These are phyloP conservation scores for Phytophthora citrophthora DNA, from an alignment of 352 stramenopile species.

Conservation along the genomic window DNA sequence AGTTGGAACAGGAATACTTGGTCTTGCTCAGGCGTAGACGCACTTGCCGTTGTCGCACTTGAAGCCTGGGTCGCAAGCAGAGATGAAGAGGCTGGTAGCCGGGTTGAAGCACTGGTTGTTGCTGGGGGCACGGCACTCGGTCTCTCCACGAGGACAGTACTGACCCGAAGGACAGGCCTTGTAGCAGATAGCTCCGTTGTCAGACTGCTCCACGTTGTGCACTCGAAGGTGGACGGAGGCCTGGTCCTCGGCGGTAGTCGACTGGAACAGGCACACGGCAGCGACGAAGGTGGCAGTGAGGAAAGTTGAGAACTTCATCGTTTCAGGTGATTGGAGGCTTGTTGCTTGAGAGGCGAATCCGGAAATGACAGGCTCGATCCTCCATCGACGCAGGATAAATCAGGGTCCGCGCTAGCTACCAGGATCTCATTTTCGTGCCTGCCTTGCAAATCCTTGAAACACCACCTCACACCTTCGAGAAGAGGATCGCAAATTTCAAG, in stretches of 20 bases:
- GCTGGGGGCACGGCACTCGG: slow-evolving; percentile 16
- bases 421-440: slow-evolving; percentile 4
- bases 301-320: slow-evolving; percentile 41
- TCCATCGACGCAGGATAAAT: slow-evolving; percentile 6
- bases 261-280: slow-evolving; percentile 25
- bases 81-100: slow-evolving; percentile 27
- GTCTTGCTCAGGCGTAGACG: slow-evolving; percentile 29
- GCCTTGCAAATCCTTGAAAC: slow-evolving; percentile 9
- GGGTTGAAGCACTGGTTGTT: slow-evolving; percentile 39
- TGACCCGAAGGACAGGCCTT: slow-evolving; percentile 18
- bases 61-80: slow-evolving; percentile 31
- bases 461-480: neutral
- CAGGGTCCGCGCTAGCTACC: neutral
- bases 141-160: slow-evolving; percentile 33
- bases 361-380: neutral
- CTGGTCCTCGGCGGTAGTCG: slow-evolving; percentile 19
- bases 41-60: slow-evolving; percentile 43
- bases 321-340: neutral
- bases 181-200: slow-evolving; percentile 26
- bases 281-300: slow-evolving; percentile 26
- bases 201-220: slow-evolving; percentile 17
- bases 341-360: slow-evolving; percentile 8
- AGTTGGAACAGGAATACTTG: slow-evolving; percentile 9
- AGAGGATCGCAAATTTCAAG: slow-evolving; percentile 2
- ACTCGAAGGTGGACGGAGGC: slow-evolving; percentile 36